Evolutionary conservation across 768 basidiomycete genomes (phyloP).

Genomic region (Boletus sp.): DNA sequence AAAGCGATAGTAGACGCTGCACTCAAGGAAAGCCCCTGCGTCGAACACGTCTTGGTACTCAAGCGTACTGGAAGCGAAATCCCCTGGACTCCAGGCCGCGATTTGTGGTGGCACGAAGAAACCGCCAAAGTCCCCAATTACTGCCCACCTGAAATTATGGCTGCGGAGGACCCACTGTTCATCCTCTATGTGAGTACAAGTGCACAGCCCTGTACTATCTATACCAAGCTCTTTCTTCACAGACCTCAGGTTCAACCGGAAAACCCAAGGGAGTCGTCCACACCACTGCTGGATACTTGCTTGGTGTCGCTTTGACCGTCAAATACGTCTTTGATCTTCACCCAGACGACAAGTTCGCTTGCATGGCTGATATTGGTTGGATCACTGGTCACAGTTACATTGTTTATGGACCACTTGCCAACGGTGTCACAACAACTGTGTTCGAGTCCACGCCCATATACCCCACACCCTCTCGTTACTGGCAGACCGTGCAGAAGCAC

Average conservation of each 20-base stretch:
- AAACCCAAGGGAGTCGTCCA: constrained; percentile 98
- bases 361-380: constrained; percentile 99
- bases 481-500: constrained; percentile 92
- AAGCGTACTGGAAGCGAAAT: constrained; percentile 82
- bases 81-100: constrained; percentile 77
- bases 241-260: constrained; percentile 94
- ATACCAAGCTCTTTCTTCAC: constrained; percentile 7
- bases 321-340: constrained; percentile 99
- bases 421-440: constrained; percentile 79
- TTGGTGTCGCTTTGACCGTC: constrained; percentile 86
- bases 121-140: constrained; percentile 76
- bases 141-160: constrained; percentile 86
- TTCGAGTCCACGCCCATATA: constrained; percentile 98
- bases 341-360: constrained; percentile 92
- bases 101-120: constrained; percentile 98
- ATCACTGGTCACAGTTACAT: constrained; percentile 98
- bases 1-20: constrained; percentile 94
- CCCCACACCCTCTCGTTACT: constrained; percentile 94
- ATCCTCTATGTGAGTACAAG: constrained; percentile 85
- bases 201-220: neutral
- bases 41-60: constrained; percentile 90
- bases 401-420: constrained; percentile 90
- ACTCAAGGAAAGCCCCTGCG: constrained; percentile 74
- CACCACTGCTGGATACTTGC: constrained; percentile 85
- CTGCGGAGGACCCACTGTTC: constrained; percentile 94